Base-by-base conservation (phyloP, 441 rosid species). In the Iberis amara region DNA sequence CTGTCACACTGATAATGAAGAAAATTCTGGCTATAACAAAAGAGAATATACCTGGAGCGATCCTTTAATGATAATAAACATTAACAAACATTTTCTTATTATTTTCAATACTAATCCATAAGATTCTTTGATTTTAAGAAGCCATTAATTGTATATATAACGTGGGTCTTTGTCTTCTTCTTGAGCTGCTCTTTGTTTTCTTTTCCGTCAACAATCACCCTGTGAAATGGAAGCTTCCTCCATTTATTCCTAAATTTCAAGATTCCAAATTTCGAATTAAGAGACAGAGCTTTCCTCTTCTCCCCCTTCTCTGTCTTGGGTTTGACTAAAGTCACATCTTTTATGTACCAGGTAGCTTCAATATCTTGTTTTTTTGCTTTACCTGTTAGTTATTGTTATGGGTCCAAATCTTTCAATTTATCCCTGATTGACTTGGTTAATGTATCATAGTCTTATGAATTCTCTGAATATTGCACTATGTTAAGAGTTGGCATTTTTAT, bases 31-130 rank as follows among this genome's bases (percentile, higher is more conserved):
- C 4, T 33, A 49, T 54, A 57, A 56, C 63, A 57, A 57, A 52
- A 52, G 64, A 59, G 70, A 59, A 66, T 66, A 66, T 66, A 59
- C 70, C 70, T 40, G 24, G 52, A 52, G 37, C 59, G 70, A 66
- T 66, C 52, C 65, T 59, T 3, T 18, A 18, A 18, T 18, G 21
- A 1, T 18, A 18, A 18, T 18, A 18, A 32, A 33, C 45, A 58
- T 58, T 37, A 52, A 43, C 70, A 66, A 59, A 10, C 46, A 9
- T 52, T 66, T 59, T 59, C 65, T 66, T 32, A 59, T 66, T 46
- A 11, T 52, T 57, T 28, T 30, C 3, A 31, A 32, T 44, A 18
- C 21, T 18, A 18, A 18, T 40, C 21, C 5, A 0, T 12, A 31
- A 66, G 61, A 65, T 66, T 66, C 57, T 53, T 4, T 47, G 46